These are phyloP conservation scores for Capsicum chinense DNA, from an alignment of 257 asterid species.

Conservation along the genomic window DNA sequence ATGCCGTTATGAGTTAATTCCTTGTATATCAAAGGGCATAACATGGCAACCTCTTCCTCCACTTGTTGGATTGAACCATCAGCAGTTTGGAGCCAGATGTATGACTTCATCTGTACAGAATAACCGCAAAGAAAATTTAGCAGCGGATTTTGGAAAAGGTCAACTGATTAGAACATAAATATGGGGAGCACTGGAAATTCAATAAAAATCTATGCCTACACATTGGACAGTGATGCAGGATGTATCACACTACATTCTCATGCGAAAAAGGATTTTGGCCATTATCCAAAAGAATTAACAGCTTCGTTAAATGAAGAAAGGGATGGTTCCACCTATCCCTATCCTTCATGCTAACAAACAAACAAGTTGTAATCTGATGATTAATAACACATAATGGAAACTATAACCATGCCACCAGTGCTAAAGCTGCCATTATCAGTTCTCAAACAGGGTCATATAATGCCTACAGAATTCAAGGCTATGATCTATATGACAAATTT, in stretches of 20 bases:
- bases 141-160: neutral
- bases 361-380: constrained; percentile 2
- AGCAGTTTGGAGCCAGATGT: constrained; percentile 53
- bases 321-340: neutral
- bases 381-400: neutral
- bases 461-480: neutral
- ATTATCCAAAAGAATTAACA: constrained; percentile 14
- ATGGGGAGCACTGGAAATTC: neutral
- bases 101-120: constrained; percentile 45
- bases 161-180: constrained; percentile 12
- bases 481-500: neutral
- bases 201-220: constrained; percentile 12
- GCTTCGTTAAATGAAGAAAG: neutral
- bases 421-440: neutral
- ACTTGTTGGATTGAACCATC: constrained; percentile 62
- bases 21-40: constrained; percentile 55
- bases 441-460: neutral
- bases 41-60: constrained; percentile 59
- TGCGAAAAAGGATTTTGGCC: constrained; percentile 8
- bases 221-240: neutral
- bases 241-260: neutral
- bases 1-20: constrained; percentile 50
- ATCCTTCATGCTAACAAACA: neutral
- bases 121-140: constrained; percentile 25
- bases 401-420: neutral